Percentiles rank a stretch among this genome's conserved stretches.
Evolutionary conservation across 805 yeast genomes (phyloP).

Genomic region (Candida arabinofermentans): DNA sequence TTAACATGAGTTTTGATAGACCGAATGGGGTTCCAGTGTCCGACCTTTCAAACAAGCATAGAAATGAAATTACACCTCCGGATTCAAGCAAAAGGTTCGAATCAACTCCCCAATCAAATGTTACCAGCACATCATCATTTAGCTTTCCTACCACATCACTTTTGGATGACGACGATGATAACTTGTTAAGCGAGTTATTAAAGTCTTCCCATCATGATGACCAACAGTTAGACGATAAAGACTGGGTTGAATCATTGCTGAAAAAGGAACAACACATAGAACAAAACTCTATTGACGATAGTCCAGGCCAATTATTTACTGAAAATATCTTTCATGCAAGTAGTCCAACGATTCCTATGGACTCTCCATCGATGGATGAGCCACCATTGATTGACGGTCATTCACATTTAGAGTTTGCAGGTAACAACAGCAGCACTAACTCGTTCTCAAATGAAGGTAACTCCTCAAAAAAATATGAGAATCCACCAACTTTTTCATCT

Average conservation of each 20-base stretch:
- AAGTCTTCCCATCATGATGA: constrained; percentile 7
- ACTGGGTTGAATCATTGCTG: constrained; percentile 18
- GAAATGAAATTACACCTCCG: constrained; percentile 8
- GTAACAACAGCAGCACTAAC: neutral
- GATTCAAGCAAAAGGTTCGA: neutral
- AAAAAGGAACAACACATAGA: constrained; percentile 10
- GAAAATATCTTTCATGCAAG: constrained; percentile 8
- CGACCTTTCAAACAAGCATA: neutral
- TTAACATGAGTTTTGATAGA: neutral
- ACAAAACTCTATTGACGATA: constrained; percentile 8
- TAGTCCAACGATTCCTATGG: constrained; percentile 16
- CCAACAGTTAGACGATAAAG: constrained; percentile 12
- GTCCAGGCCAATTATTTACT: constrained; percentile 12
- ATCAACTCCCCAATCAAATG: constrained; percentile 1
- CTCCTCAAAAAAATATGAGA: neutral
- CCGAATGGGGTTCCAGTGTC: neutral
- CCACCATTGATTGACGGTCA: neutral
- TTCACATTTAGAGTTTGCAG: neutral
- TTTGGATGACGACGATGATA: constrained; percentile 13
- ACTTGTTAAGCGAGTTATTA: constrained; percentile 13
- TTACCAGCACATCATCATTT: constrained; percentile 1
- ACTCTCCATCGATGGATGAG: constrained; percentile 12
- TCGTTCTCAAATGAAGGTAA: neutral
- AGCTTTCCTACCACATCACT: constrained; percentile 1
- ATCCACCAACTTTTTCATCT: constrained; percentile 4